Percentiles rank a stretch among this genome's conserved stretches.
Evolutionary conservation across 139 green algal genomes (phyloP).

Genomic region (Chlorella sp.): DNA sequence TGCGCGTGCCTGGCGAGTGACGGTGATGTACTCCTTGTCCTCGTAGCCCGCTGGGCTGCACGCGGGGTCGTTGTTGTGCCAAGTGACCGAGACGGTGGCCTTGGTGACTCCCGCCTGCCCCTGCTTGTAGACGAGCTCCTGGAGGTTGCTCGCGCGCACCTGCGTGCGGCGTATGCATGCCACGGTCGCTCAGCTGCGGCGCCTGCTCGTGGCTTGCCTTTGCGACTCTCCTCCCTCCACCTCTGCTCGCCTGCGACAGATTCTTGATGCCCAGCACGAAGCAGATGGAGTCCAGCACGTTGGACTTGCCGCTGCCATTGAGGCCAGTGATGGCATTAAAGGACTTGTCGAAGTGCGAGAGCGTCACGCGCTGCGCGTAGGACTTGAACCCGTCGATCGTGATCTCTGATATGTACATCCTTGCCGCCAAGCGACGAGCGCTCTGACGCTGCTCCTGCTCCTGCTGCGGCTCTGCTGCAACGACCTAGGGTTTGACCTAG

Average conservation of each 20-base stretch:
- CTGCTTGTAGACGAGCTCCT: conserved; percentile 99
- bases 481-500: conserved; percentile 97
- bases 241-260: conserved; percentile 70
- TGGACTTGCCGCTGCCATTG: conserved; percentile 97
- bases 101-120: conserved; percentile 97
- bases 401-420: conserved; percentile 96
- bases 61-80: conserved; percentile 85
- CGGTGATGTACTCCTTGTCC: conserved; percentile 86
- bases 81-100: conserved; percentile 94
- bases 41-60: conserved; percentile 85
- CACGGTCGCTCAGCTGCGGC: too few species aligned
- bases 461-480: conserved; percentile 82
- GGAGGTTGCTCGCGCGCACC: conserved; percentile 86
- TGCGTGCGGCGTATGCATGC: too few species aligned
- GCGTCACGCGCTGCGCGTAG: conserved; percentile 83
- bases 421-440: conserved; percentile 35
- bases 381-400: conserved; percentile 98
- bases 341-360: conserved; percentile 82
- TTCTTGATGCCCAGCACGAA: conserved; percentile 98
- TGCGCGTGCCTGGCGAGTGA: conserved; percentile 77
- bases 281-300: conserved; percentile 99
- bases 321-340: conserved; percentile 99
- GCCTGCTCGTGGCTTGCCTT: background rate
- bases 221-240: background rate
- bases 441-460: conserved; percentile 81